A percentile compares a stretch with the other conserved stretches of the same genome.
These are phyloP conservation scores for Mucor sp. DNA, from an alignment of 371 early-diverging fungal genomes.

Conservation along the genomic window DNA sequence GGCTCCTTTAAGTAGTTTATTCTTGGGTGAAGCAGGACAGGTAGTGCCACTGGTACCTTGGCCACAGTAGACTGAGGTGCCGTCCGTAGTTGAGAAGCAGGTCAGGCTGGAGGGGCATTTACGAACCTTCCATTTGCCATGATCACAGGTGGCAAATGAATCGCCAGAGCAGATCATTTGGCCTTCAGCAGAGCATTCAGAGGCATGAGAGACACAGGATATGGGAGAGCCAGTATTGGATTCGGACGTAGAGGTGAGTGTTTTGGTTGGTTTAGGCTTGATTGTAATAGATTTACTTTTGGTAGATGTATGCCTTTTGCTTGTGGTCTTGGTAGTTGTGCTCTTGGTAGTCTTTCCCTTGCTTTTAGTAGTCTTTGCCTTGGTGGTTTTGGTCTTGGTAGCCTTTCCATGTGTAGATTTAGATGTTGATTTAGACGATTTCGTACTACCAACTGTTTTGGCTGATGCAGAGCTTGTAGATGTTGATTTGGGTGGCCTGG, in stretches of 20 bases:
- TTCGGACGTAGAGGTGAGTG: conserved; percentile 6
- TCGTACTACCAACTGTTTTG: too few species aligned
- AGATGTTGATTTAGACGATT: background rate
- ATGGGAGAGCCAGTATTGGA: background rate
- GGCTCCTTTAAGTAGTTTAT: background rate
- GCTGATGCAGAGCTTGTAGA: background rate
- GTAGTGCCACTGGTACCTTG: conserved; percentile 8
- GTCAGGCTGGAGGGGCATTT: conserved; percentile 26
- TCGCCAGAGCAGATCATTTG: conserved; percentile 18
- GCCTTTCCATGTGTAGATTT: background rate
- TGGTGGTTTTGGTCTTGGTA: background rate
- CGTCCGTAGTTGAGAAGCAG: conserved; percentile 37
- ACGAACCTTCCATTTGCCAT: conserved; percentile 28
- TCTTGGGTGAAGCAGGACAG: background rate
- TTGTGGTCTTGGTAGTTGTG: background rate
- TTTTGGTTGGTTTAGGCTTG: background rate
- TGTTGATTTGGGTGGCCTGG: background rate
- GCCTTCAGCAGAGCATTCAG: conserved; percentile 13
- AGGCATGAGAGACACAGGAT: conserved; percentile 14
- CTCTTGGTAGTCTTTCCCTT: background rate
- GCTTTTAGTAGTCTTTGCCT: background rate
- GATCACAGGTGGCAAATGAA: conserved; percentile 30
- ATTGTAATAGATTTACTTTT: background rate
- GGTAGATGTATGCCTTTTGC: too few species aligned
- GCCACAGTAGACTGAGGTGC: conserved; percentile 39